Percentiles rank a stretch among this genome's conserved stretches.
Evolutionary conservation across 345 rosid species (phyloP).

Genomic region (Camelina sativa): DNA sequence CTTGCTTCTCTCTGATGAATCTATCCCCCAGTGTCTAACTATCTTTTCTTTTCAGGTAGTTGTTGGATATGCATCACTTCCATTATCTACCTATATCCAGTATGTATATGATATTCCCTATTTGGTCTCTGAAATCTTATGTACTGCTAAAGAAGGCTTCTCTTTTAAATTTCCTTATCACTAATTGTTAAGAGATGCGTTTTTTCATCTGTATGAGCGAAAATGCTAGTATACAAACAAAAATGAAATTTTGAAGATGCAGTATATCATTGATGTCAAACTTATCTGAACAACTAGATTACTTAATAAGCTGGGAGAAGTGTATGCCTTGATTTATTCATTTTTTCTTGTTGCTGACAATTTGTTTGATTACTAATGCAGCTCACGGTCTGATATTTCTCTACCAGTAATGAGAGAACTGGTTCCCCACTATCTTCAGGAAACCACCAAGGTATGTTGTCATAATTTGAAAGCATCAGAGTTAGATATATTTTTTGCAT

Average conservation of each 20-base stretch:
- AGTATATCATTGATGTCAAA: constrained; percentile 24
- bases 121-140: constrained; percentile 19
- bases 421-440: constrained; percentile 97
- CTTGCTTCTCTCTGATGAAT: constrained; percentile 31
- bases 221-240: constrained; percentile 29
- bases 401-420: constrained; percentile 94
- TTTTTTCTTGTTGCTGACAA: constrained; percentile 13
- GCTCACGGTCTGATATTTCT: constrained; percentile 93
- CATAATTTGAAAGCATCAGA: constrained; percentile 30
- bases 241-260: constrained; percentile 27
- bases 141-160: constrained; percentile 27
- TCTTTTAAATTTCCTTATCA: constrained; percentile 29
- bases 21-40: constrained; percentile 15
- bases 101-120: constrained; percentile 51
- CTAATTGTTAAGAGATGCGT: constrained; percentile 3
- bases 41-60: constrained; percentile 60
- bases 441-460: constrained; percentile 74
- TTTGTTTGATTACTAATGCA: constrained; percentile 43
- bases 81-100: constrained; percentile 89
- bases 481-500: background rate
- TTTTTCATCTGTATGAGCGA: constrained; percentile 16
- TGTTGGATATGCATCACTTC: constrained; percentile 93
- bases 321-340: constrained; percentile 20
- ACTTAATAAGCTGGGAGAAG: constrained; percentile 16
- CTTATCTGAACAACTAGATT: constrained; percentile 28